Evolutionary conservation across 2,329 filamentous ascomycete genomes (phyloP).

Genomic region (Hypoxylon sp.): DNA sequence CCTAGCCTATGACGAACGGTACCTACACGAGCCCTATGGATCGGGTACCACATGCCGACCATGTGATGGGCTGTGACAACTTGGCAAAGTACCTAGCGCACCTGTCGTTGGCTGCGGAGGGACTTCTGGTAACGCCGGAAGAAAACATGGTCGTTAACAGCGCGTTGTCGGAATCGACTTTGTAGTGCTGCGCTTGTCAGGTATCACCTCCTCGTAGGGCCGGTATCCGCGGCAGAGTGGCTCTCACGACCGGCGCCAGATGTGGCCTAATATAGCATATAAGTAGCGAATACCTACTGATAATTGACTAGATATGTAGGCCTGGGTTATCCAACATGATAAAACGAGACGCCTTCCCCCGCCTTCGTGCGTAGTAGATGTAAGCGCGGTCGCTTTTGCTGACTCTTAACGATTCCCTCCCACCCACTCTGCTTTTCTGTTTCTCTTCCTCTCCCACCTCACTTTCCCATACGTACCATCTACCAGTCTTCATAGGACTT

Average conservation of each 20-base stretch:
- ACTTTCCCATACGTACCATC: background rate
- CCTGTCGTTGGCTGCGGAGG: background rate
- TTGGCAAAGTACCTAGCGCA: conserved; percentile 7
- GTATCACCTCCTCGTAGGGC: conserved; percentile 8
- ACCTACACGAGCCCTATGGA: conserved; percentile 10
- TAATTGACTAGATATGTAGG: conserved; percentile 20
- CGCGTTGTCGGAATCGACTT: conserved; percentile 4
- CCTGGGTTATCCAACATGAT: conserved; percentile 24
- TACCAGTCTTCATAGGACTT: background rate
- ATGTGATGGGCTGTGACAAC: conserved; percentile 14
- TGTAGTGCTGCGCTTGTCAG: background rate
- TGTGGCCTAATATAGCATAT: conserved; percentile 33
- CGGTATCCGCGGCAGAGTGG: conserved; percentile 12
- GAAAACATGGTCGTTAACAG: conserved; percentile 1
- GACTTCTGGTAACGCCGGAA: background rate
- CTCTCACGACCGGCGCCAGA: conserved; percentile 17
- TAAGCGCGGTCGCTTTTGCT: conserved; percentile 18
- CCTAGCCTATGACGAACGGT: conserved; percentile 19
- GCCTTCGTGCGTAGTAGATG: conserved; percentile 13
- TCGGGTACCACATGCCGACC: conserved; percentile 4
- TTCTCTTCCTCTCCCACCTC: conserved; percentile 1
- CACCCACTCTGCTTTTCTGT: conserved; percentile 3
- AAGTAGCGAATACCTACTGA: conserved; percentile 19
- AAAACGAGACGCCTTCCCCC: conserved; percentile 20
- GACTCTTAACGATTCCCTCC: conserved; percentile 14